Percentiles rank a stretch among this genome's conserved stretches.
These are phyloP conservation scores for Heimioporus punctisporus DNA, from an alignment of 1,284 basidiomycete species.

Conservation along the genomic window DNA sequence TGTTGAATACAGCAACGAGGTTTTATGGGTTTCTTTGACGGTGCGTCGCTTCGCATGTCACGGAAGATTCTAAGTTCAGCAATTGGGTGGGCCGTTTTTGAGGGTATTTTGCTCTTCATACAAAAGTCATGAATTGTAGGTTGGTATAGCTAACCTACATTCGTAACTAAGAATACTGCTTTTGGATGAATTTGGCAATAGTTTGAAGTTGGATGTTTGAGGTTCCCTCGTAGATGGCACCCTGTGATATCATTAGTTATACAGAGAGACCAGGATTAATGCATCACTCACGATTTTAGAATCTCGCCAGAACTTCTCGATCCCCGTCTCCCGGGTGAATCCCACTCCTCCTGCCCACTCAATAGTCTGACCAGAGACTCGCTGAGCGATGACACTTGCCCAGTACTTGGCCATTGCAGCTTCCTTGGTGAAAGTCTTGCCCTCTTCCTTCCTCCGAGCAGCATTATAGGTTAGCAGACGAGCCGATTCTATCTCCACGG, in stretches of 20 bases:
- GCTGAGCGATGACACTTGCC: constrained; percentile 88
- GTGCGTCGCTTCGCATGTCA: constrained; percentile 79
- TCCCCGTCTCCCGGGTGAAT: constrained; percentile 93
- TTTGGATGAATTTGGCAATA: constrained; percentile 91
- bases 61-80: constrained; percentile 91
- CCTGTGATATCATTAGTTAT: constrained; percentile 44
- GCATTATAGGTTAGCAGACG: constrained; percentile 97
- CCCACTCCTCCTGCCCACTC: constrained; percentile 98
- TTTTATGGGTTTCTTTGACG: constrained; percentile 81
- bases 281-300: constrained; percentile 84
- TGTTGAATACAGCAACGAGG: constrained; percentile 63
- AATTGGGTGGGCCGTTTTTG: constrained; percentile 94
- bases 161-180: constrained; percentile 66
- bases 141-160: too few relatives aligned
- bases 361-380: constrained; percentile 88
- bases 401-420: constrained; percentile 98
- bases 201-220: constrained; percentile 98
- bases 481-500: constrained; percentile 92
- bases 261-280: not conserved
- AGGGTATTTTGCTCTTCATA: constrained; percentile 73
- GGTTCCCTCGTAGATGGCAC: constrained; percentile 95
- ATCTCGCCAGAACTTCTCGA: constrained; percentile 96
- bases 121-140: constrained; percentile 31
- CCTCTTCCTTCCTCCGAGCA: constrained; percentile 92
- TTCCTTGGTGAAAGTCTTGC: constrained; percentile 86